These are phyloP conservation scores for Colletotrichum viniferum DNA, from an alignment of 2,329 filamentous ascomycete genomes.

Conservation along the genomic window DNA sequence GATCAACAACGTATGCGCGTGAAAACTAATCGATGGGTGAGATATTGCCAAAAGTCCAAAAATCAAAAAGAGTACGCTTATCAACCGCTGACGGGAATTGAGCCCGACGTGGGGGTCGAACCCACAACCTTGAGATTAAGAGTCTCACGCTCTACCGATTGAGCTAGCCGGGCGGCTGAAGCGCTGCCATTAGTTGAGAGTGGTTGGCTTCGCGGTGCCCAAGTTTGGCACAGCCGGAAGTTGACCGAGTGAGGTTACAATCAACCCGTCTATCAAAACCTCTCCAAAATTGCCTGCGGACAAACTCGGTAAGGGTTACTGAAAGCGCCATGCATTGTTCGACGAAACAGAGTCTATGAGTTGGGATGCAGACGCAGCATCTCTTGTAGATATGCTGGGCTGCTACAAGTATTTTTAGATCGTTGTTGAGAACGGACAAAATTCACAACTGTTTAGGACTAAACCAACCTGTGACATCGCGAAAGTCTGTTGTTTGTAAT, in stretches of 20 bases:
- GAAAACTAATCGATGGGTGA: background rate
- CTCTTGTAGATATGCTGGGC: fast-evolving
- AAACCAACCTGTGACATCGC: background rate
- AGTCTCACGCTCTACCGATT: slow-evolving; percentile 79
- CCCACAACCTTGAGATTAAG: slow-evolving; percentile 66
- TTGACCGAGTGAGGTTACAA: background rate
- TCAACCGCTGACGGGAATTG: slow-evolving; percentile 21
- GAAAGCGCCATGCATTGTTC: background rate
- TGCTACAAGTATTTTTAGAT: fast-evolving
- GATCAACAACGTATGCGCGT: background rate
- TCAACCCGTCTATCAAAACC: background rate
- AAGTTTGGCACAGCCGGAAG: background rate
- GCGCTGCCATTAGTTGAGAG: background rate
- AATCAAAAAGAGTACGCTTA: background rate
- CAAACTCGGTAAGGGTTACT: background rate
- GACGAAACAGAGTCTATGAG: background rate
- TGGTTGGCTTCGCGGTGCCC: fast-evolving
- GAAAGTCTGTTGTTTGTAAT: background rate
- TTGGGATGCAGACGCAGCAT: background rate
- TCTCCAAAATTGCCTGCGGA: background rate
- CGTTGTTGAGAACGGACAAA: background rate
- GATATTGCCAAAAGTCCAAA: background rate
- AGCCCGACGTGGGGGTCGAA: slow-evolving; percentile 42
- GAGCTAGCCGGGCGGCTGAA: slow-evolving; percentile 60
- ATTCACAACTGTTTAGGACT: background rate